Evolutionary conservation across 2,329 filamentous ascomycete genomes (phyloP), one percentile per base, ranked within the genome.

Genomic region (Aureobasidium sp.): DNA sequence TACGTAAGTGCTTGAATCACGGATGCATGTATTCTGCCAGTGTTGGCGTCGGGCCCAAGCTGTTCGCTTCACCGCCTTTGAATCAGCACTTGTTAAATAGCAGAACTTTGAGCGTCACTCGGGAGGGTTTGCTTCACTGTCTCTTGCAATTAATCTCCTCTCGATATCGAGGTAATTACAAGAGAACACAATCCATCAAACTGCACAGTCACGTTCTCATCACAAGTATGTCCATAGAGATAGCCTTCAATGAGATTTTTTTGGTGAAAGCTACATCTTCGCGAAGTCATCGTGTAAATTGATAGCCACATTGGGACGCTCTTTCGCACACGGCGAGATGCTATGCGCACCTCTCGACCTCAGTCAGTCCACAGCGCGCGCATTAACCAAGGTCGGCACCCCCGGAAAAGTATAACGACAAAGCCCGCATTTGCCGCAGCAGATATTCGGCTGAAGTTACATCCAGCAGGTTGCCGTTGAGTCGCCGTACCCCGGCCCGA

Each of bases 371-470:
- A 20, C 20, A 20, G 20, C 20, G 20, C 20, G 20, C 20, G 20
- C 20, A 20, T 20, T 20, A 20, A 8, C 36, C 52, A 9, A 34
- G n/a, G 26, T 44, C 52, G 27, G 41, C 41, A 57, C 27, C 53
- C 41, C 53, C 53, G 27, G 39, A 36, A 46, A 57, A 57, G 53
- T 17, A 13, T 26, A 52, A n/a, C n/a, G 3, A 37, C 8, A 37
- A 39, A 24, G 34, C 34, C 50, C 50, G 50, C 50, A 39, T 52
- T 39, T 20, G 48, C 48, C 48, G 50, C 32, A 55, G 17, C 12
- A 29, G 36, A 55, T 29, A 57, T 46, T 57, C 53, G 53, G 53
- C 53, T 57, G 39, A 57, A 57, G 53, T 32, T 57, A 26, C 37
- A 27, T 20, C 29, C 29, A 29, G 27, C 32, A 24, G 27, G 7